Evolutionary conservation across 805 yeast species (phyloP), one percentile per base, ranked within the genome.

Genomic region (Candida chauliodis): DNA sequence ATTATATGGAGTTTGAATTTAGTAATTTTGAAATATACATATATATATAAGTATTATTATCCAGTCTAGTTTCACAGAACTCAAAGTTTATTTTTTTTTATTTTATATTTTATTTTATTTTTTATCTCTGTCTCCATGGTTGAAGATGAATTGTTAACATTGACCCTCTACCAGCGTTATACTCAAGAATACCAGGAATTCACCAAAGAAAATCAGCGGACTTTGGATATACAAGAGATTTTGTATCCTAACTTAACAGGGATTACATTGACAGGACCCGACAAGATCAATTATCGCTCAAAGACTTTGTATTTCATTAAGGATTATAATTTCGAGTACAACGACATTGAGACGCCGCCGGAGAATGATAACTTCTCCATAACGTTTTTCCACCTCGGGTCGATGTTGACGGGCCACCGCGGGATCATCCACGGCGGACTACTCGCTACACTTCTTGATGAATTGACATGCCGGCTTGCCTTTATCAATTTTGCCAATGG

Each of bases 391-490:
- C 66, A 61, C 37, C 51, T 68, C 38, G 73, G 73, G 8, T 41
- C 53, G 5, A 50, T 52, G 39, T 53, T 67, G 14, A 55, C 69
- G 2, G 73, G 73, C 9, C 73, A 68, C 45, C 49, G 57, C 4
- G 60, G 59, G 3, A 65, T 67, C 10, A 61, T 67, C n/a, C 73
- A 67, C 44, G 73, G 73, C 1, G 73, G 73, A 2, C 50, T 67
- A 30, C 46, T 67, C 18, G 73, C 73, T 23, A 68, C 73, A 1
- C 48, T 66, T 20, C 50, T 68, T 40, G 73, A 68, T 46, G 73
- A 68, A 42, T 49, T 66, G 31, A 64, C 72, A 3, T 68, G 73
- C 39, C 46, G 71, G 10, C 49, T 68, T 21, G 73, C 71, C 9
- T 67, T 68, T 42, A 63, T 64, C 41, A 68, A 66, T 45, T 58